A percentile compares a stretch with the other conserved stretches of the same genome.
phyloP scores from a whole-genome alignment of 2,329 filamentous ascomycete genomes.

The Sporothrix curviconia region DNA sequence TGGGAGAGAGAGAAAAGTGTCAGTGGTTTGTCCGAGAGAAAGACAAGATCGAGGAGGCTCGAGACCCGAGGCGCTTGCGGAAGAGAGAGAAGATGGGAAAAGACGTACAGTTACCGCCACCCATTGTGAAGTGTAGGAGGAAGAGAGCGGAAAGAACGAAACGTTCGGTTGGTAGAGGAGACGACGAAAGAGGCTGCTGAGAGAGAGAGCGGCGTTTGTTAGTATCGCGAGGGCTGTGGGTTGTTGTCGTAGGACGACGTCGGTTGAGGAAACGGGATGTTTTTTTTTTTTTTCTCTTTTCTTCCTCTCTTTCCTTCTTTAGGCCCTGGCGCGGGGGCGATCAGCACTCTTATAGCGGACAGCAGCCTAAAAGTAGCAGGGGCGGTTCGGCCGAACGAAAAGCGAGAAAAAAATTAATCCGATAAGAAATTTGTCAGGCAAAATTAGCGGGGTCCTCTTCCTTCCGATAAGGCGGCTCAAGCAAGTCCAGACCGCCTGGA shows the following conservation, averaged over 20 bases:
- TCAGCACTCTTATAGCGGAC: background rate
- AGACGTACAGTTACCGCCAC: slow-evolving; percentile 30
- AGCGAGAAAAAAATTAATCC: background rate
- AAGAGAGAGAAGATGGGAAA: background rate
- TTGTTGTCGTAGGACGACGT: background rate
- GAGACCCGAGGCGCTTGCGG: background rate
- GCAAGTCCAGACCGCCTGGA: background rate
- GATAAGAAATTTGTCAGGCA: too few species aligned
- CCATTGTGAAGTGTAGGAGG: slow-evolving; percentile 23
- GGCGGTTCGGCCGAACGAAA: too few species aligned
- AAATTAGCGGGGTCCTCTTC: too few species aligned
- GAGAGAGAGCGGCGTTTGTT: background rate
- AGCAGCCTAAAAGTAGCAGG: background rate
- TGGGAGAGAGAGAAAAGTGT: slow-evolving; percentile 14
- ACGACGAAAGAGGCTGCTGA: background rate
- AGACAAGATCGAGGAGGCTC: background rate
- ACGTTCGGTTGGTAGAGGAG: too few species aligned
- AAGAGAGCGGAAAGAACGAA: background rate
- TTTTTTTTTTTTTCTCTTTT: background rate
- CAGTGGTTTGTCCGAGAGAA: background rate
- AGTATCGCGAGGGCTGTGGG: background rate
- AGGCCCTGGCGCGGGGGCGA: background rate
- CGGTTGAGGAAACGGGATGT: background rate
- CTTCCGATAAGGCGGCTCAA: too few species aligned
- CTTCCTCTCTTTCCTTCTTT: background rate